phyloP scores from a whole-genome alignment of 2,329 filamentous ascomycete species.

The Ceratocystis colombiana region DNA sequence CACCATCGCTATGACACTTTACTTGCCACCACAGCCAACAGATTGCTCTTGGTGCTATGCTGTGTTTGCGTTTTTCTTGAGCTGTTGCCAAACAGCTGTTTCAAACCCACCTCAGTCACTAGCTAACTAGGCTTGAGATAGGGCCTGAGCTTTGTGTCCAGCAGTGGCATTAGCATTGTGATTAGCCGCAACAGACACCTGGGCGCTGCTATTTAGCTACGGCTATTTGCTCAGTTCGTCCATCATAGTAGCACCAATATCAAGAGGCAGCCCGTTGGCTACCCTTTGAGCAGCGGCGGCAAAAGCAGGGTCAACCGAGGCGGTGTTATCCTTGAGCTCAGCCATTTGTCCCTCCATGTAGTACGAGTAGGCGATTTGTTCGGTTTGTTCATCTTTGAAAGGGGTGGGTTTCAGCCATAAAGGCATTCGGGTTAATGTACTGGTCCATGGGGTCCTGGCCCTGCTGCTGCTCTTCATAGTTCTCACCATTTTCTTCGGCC shows the following conservation, averaged over 20 bases:
- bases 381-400: constrained; percentile 18
- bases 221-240: background rate
- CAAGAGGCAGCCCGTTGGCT: background rate
- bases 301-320: constrained; percentile 17
- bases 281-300: constrained; percentile 15
- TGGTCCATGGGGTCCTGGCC: constrained; percentile 19
- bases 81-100: no score
- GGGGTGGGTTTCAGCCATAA: constrained; percentile 20
- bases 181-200: no score
- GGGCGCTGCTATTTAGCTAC: background rate
- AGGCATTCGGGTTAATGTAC: constrained; percentile 24
- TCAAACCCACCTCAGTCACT: background rate
- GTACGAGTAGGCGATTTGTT: constrained; percentile 13
- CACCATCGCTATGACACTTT: no score
- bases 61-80: no score
- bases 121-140: background rate
- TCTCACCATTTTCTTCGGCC: constrained; percentile 20
- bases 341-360: constrained; percentile 16
- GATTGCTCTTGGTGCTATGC: no score
- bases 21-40: no score
- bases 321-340: constrained; percentile 12
- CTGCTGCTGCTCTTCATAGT: constrained; percentile 9
- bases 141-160: background rate
- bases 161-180: background rate
- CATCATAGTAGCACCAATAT: background rate